Conservation (phyloP, 148 eudicot species). For the Camellia lanceoleosa region DNA sequence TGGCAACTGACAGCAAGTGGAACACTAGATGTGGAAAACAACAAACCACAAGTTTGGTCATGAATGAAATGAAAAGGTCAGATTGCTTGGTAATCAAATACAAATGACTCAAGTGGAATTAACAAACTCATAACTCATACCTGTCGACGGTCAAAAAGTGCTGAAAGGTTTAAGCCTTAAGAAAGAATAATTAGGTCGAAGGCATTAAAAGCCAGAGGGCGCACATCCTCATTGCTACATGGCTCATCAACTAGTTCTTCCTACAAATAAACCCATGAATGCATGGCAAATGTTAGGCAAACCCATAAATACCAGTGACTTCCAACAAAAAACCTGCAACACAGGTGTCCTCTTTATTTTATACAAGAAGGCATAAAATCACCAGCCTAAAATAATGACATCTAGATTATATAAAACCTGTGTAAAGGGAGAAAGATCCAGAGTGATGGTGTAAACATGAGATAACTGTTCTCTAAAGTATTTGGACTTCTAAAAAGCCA, state of each 20-base stretch:
- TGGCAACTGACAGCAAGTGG: background rate
- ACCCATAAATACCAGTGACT: background rate
- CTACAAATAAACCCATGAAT: slow-evolving; percentile 32
- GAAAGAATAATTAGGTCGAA: slow-evolving; percentile 89
- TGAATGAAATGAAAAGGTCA: background rate
- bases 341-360: no score
- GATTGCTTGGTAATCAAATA: background rate
- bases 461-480: no score
- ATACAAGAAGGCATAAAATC: no score
- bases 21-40: background rate
- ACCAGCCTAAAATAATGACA: no score
- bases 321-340: background rate
- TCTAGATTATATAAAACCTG: no score
- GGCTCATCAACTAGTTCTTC: slow-evolving; percentile 50
- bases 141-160: slow-evolving; percentile 78
- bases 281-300: background rate
- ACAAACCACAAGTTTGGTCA: background rate
- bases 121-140: slow-evolving; percentile 30
- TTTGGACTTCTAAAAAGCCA: no score
- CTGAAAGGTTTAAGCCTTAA: slow-evolving; percentile 82
- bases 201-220: slow-evolving; percentile 83
- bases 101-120: background rate
- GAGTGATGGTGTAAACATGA: no score
- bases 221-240: slow-evolving; percentile 48
- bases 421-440: no score